Evolutionary conservation across 2,329 filamentous ascomycete genomes (phyloP), one percentile per base, ranked within the genome.

Genomic region (Hortaea sp.): DNA sequence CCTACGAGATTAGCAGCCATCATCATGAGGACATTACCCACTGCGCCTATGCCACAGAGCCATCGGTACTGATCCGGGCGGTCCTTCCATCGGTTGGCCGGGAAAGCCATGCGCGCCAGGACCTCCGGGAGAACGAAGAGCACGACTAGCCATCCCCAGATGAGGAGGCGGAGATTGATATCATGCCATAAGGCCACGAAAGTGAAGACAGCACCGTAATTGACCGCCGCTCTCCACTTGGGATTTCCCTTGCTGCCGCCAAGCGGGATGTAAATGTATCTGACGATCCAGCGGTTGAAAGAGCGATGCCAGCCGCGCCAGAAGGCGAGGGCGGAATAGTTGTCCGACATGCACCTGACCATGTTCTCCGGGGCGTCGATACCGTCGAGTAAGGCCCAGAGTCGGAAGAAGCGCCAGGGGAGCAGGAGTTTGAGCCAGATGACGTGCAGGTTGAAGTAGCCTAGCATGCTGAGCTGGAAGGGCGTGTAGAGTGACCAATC

Each of bases 171-270:
- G 29, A 97, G 77, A 67, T 94, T 84, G 60, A 98, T 94, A 59
- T 98, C 92, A 67, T 98, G 92, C 92, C 92, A 98, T 29, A 98
- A 73, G 0, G 92, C 94, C 27, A 98, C 92, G 59, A 98, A 98
- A 0, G 88, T 95, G 63, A 98, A 98, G 30, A 95, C 86, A 4
- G 83, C 69, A 2, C 94, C 71, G 63, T 88, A 92, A 47, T 90
- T 95, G 43, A 79, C 58, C 2, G 90, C 72, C 0, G 81, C 81
- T 37, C 75, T 65, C 11, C 77, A 71, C 39, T 75, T 79, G n/a
- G 50, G 45, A 4, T 35, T 35, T 9, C 32, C n/a, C 9, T 35
- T 35, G 32, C n/a, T 74, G 5, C 92, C 90, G 34, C 92, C 92
- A 0, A 98, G 75, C 0, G 92, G 92, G 4, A 97, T 76, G 66